Conservation (phyloP, 73 alveolate species). For the Loxodes magnus region DNA sequence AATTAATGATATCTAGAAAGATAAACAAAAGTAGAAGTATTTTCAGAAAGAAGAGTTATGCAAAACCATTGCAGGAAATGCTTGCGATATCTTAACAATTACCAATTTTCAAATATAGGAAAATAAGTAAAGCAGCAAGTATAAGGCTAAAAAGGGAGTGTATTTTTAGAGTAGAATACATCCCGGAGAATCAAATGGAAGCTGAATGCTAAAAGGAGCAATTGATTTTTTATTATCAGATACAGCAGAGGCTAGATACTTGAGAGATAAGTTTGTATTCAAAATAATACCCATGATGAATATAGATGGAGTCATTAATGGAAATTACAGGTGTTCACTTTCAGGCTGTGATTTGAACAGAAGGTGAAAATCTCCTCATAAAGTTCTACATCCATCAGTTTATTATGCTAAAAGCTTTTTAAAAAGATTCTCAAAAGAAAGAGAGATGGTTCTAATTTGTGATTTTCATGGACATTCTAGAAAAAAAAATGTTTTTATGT, state of each 20-base stretch:
- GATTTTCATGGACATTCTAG: conserved; percentile 70
- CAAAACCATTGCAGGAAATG: conserved; percentile 70
- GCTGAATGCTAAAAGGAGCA: conserved; percentile 71
- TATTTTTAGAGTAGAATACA: conserved; percentile 60
- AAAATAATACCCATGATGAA: conserved; percentile 74
- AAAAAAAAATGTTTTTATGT: conserved; percentile 37
- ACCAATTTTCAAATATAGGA: conserved; percentile 34
- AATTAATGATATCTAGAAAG: conserved; percentile 56
- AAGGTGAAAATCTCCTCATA: conserved; percentile 43
- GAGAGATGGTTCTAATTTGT: conserved; percentile 64
- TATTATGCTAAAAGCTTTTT: conserved; percentile 71
- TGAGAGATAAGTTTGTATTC: conserved; percentile 58
- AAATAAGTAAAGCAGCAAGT: conserved; percentile 20
- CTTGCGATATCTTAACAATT: conserved; percentile 60
- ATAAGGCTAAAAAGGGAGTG: conserved; percentile 52
- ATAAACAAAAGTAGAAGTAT: conserved; percentile 49
- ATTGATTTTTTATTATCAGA: conserved; percentile 63
- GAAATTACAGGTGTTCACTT: conserved; percentile 57
- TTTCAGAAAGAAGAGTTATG: conserved; percentile 40
- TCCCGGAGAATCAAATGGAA: conserved; percentile 82
- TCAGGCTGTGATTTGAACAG: conserved; percentile 70
- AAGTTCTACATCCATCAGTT: conserved; percentile 71
- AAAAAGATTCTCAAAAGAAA: conserved; percentile 54
- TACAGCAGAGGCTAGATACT: conserved; percentile 55
- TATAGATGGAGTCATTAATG: conserved; percentile 73